Evolutionary conservation across 2,329 filamentous ascomycete species (phyloP).

Genomic region (Sclerotinia subarctica): DNA sequence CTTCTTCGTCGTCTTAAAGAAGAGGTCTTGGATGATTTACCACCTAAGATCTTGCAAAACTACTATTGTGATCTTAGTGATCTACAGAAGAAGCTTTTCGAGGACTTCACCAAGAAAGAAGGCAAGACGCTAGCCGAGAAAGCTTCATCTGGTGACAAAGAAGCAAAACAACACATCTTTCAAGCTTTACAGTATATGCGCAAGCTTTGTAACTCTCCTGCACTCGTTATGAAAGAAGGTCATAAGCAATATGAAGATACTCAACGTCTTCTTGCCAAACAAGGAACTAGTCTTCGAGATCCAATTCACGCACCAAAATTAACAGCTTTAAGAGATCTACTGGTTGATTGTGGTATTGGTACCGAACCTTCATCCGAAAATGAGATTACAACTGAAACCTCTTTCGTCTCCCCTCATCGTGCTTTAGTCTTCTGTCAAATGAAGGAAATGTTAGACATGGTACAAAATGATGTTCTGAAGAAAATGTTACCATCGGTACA

Average conservation of each 20-base stretch:
- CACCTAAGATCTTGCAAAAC: slow-evolving; percentile 97
- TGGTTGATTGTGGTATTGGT: slow-evolving; percentile 99
- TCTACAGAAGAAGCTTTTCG: slow-evolving; percentile 89
- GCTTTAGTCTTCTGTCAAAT: slow-evolving; percentile 98
- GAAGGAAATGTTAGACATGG: slow-evolving; percentile 99
- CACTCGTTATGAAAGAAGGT: slow-evolving; percentile 90
- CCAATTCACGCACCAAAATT: slow-evolving; percentile 88
- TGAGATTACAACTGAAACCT: slow-evolving; percentile 56
- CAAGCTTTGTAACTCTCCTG: slow-evolving; percentile 96
- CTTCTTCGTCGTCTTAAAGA: slow-evolving; percentile 93
- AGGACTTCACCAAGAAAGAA: slow-evolving; percentile 93
- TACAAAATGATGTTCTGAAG: slow-evolving; percentile 88
- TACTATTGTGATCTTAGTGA: slow-evolving; percentile 99
- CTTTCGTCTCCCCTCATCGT: slow-evolving; percentile 92
- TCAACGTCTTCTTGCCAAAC: slow-evolving; percentile 72
- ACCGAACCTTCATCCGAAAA: slow-evolving; percentile 54
- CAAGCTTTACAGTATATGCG: slow-evolving; percentile 99
- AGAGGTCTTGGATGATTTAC: slow-evolving; percentile 92
- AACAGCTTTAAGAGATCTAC: slow-evolving; percentile 79
- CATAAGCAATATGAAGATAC: slow-evolving; percentile 89
- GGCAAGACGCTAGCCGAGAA: slow-evolving; percentile 82
- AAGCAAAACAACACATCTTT: slow-evolving; percentile 98
- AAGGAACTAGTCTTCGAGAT: slow-evolving; percentile 81
- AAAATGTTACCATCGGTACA: slow-evolving; percentile 90
- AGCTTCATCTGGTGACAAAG: slow-evolving; percentile 80